These are phyloP conservation scores for Parietichytrium sp. DNA, from an alignment of 108 stramenopile species.

Conservation along the genomic window DNA sequence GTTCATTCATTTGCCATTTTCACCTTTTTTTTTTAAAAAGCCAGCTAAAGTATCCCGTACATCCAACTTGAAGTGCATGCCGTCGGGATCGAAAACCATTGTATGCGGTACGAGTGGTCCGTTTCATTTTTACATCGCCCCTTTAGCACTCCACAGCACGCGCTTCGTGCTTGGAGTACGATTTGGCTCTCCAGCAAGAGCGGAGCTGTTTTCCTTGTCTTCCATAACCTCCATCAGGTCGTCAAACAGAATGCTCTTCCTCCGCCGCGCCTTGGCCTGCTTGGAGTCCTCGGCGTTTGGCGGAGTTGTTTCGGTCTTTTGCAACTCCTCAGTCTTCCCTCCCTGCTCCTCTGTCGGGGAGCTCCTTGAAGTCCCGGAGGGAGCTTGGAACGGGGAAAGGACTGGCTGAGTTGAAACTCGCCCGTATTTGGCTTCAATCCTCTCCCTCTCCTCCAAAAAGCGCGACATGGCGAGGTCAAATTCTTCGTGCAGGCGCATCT, in stretches of 20 bases:
- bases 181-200: neutral
- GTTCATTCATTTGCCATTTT: no score
- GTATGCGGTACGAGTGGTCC: neutral
- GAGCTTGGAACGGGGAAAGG: no score
- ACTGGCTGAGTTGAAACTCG: neutral
- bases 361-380: neutral
- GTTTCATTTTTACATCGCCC: neutral
- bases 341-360: neutral
- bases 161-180: neutral
- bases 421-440: neutral
- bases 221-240: constrained; percentile 4
- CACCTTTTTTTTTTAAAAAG: no score
- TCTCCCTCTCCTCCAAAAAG: neutral
- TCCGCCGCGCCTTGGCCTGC: neutral
- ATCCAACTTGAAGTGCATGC: neutral
- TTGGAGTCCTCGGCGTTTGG: neutral
- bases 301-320: neutral
- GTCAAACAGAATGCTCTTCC: constrained; percentile 15
- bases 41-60: neutral
- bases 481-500: neutral
- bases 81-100: neutral
- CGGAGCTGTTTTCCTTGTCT: no score
- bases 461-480: constrained; percentile 13
- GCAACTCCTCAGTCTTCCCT: neutral
- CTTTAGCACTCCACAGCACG: constrained; percentile 21